Conservation (phyloP, 495 filamentous ascomycete genomes). For the Staphylotrichum longicolle region DNA sequence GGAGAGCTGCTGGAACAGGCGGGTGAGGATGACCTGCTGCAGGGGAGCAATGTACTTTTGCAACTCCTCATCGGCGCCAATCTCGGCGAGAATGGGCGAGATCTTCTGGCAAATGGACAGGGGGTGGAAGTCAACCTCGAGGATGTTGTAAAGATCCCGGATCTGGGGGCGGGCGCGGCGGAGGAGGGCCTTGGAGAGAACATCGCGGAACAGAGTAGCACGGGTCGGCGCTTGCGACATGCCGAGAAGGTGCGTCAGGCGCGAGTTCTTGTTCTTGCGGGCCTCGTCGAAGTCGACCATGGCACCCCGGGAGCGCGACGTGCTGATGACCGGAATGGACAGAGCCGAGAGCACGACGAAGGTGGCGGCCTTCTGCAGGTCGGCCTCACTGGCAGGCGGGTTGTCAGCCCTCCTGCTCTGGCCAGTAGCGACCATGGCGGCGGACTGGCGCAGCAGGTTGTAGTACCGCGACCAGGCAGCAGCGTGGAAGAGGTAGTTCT, state of each 20-base stretch:
- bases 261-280: constrained; percentile 97
- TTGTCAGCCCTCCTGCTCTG: constrained; percentile 91
- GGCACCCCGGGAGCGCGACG: constrained; percentile 89
- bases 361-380: constrained; percentile 80
- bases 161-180: constrained; percentile 91
- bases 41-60: constrained; percentile 91
- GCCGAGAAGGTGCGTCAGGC: constrained; percentile 90
- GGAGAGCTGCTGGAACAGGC: constrained; percentile 97
- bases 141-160: constrained; percentile 92
- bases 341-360: constrained; percentile 95
- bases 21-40: constrained; percentile 96
- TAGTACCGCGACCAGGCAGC: constrained; percentile 96
- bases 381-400: constrained; percentile 80
- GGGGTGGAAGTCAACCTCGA: constrained; percentile 98
- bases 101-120: constrained; percentile 99
- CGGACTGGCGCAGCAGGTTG: constrained; percentile 88
- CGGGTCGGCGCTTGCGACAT: constrained; percentile 88
- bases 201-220: constrained; percentile 90
- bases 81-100: constrained; percentile 89
- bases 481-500: constrained; percentile 99
- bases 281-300: constrained; percentile 96
- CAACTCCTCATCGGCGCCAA: constrained; percentile 93
- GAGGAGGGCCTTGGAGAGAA: constrained; percentile 87
- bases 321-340: constrained; percentile 97
- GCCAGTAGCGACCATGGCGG: constrained; percentile 77